A percentile compares a stretch with the other conserved stretches of the same genome.
Evolutionary conservation across 345 rosid genomes (phyloP).

Genomic region (Arabidopsis suecica): DNA sequence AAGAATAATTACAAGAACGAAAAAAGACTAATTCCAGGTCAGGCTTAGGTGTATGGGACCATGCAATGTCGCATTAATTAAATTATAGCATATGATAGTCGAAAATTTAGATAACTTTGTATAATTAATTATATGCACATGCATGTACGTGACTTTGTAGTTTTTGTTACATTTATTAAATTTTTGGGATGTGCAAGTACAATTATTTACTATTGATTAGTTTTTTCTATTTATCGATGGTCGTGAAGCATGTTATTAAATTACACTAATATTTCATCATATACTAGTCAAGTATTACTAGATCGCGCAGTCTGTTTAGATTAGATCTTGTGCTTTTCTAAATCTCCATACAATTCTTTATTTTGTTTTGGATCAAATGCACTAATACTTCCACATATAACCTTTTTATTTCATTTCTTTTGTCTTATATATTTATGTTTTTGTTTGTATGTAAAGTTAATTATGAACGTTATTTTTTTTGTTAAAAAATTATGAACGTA

Average conservation of each 20-base stretch:
- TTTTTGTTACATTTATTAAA: conserved; percentile 40
- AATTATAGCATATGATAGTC: conserved; percentile 34
- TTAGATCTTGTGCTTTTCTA: conserved; percentile 31
- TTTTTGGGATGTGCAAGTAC: conserved; percentile 45
- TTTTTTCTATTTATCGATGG: neutral
- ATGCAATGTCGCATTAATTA: conserved; percentile 43
- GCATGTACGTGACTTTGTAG: conserved; percentile 48
- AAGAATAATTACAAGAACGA: neutral
- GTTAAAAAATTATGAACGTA: neutral
- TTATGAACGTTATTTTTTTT: no score
- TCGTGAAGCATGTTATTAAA: conserved; percentile 24
- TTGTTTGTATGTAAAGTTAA: no score
- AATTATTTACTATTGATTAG: neutral
- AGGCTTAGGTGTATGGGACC: conserved; percentile 49
- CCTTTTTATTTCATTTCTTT: neutral
- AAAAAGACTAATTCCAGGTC: conserved; percentile 37
- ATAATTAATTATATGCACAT: conserved; percentile 43
- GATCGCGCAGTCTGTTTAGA: conserved; percentile 35
- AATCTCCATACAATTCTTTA: neutral
- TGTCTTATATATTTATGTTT: neutral
- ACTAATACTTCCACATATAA: conserved; percentile 31
- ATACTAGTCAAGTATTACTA: neutral
- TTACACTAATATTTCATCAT: conserved; percentile 31
- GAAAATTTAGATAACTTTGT: conserved; percentile 36
- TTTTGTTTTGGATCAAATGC: conserved; percentile 20